Base-by-base conservation (phyloP, 768 basidiomycete species). In the Auricularia sp. region DNA sequence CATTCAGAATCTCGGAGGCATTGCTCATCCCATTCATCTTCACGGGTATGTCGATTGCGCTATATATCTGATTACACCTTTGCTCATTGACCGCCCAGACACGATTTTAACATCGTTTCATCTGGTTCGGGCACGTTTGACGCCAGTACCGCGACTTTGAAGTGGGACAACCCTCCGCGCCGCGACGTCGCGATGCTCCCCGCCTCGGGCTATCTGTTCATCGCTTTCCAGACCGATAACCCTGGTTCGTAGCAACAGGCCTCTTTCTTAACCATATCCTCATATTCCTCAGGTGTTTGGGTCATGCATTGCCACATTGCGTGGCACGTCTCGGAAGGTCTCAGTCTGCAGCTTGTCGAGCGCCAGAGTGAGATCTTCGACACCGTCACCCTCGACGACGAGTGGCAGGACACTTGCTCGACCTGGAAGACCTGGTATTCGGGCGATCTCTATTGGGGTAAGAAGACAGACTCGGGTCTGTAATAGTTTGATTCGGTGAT, bases 31-130 rank as follows among this genome's bases (percentile, higher is more conserved):
- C 1, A 70, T 70, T 72, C 75, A 77, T 66, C 66, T 75, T 33
- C 75, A 76, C 70, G 76, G 76, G 0, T 75, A 77, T 71, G 74
- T 51, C 47, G 10, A 6, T 51, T 51, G 43, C 18, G 10, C 43
- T 44, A 44, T 44, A 10, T 18, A 10, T 2, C 11, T 18, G 11
- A 51, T 21, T 51, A 18, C 10, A 3, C 18, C 43, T 21, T 51
- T 18, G 47, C 14, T 21, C 18, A 18, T 18, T 51, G 8, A 14
- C 47, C 21, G 21, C 14, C 3, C 47, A 51, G 47, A 10, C 56
- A 59, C 56, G 56, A 59, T 18, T 59, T 59, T 4, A 59, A 59
- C 56, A 59, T 59, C 29, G 23, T 59, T 23, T 29, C 56, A 8
- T 14, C 11, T 10, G 56, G 56, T 18, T 33, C 56, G 8, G 56